Conservation (phyloP, 805 yeast genomes). For the Gaillardinia entomophila region DNA sequence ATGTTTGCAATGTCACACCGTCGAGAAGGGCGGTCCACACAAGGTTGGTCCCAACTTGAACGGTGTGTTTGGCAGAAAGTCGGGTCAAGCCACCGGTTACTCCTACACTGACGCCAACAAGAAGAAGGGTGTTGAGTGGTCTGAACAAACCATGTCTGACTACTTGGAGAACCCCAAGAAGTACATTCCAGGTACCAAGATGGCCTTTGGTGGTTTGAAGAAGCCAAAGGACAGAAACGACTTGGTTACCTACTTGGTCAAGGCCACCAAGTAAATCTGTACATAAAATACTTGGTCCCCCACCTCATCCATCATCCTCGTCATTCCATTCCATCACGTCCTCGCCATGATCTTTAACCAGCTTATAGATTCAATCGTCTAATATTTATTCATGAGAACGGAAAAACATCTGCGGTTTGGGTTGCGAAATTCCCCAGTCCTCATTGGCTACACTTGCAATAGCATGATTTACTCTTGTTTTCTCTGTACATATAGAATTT, state of each 20-base stretch:
- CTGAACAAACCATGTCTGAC: constrained; percentile 81
- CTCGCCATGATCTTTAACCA: not conserved
- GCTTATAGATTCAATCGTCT: not conserved
- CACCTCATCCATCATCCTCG: not conserved
- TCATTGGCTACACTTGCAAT: not conserved
- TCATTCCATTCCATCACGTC: not conserved
- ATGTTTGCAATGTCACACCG: constrained; percentile 98
- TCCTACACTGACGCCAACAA: constrained; percentile 98
- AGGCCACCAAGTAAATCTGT: constrained; percentile 32
- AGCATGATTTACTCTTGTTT: too few species aligned
- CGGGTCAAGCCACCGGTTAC: constrained; percentile 90
- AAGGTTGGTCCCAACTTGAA: constrained; percentile 98
- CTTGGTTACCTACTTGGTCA: constrained; percentile 75
- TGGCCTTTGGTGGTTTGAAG: constrained; percentile 99
- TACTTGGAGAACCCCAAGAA: constrained; percentile 99
- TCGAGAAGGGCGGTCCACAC: constrained; percentile 93
- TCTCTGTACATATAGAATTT: too few species aligned
- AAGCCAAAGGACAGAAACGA: constrained; percentile 99
- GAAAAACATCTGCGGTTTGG: not conserved
- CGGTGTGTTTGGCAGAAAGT: constrained; percentile 88
- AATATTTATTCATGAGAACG: not conserved
- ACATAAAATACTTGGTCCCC: not conserved
- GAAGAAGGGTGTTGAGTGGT: constrained; percentile 89
- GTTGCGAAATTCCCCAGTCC: not conserved
- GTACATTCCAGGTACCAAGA: constrained; percentile 99